Percentiles rank a stretch among this genome's conserved stretches.
phyloP scores from a whole-genome alignment of 345 rosid genomes.

The Xanthoceras sorbifolium region DNA sequence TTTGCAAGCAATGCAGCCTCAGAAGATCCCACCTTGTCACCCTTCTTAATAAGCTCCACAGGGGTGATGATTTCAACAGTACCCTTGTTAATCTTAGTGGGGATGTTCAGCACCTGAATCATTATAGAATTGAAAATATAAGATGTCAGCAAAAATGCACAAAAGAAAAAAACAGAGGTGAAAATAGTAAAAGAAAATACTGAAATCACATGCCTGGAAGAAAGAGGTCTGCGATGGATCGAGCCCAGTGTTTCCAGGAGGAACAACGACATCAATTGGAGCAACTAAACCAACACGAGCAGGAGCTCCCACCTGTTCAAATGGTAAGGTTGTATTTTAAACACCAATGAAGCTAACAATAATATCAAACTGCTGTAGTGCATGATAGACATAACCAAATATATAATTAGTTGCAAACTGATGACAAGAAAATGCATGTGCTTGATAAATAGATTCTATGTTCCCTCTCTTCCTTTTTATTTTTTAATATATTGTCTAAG shows the following conservation, averaged over 20 bases:
- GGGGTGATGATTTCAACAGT: slow-evolving; percentile 94
- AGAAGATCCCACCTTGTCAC: slow-evolving; percentile 95
- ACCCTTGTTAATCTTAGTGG: slow-evolving; percentile 99
- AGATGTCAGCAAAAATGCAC: not conserved
- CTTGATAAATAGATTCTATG: too few relatives aligned
- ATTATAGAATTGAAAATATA: not conserved
- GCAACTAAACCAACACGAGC: slow-evolving; percentile 98
- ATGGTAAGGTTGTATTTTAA: not conserved
- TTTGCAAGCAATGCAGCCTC: slow-evolving; percentile 92
- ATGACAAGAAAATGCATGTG: too few relatives aligned
- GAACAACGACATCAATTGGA: slow-evolving; percentile 90
- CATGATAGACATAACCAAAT: not conserved
- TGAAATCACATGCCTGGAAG: slow-evolving; percentile 61
- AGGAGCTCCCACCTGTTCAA: slow-evolving; percentile 88
- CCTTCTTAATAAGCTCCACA: slow-evolving; percentile 92
- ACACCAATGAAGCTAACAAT: not conserved
- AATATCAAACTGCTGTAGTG: not conserved
- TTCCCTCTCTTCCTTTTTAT: not conserved
- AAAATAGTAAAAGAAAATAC: not conserved
- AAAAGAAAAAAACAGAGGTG: not conserved
- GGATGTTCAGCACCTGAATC: slow-evolving; percentile 79
- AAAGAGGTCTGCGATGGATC: slow-evolving; percentile 98
- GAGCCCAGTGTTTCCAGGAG: slow-evolving; percentile 95
- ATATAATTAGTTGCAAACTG: too few relatives aligned
- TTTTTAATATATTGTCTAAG: too few relatives aligned